phyloP scores from a whole-genome alignment of 2,329 filamentous ascomycete species.

The Xylariaceae sp. region DNA sequence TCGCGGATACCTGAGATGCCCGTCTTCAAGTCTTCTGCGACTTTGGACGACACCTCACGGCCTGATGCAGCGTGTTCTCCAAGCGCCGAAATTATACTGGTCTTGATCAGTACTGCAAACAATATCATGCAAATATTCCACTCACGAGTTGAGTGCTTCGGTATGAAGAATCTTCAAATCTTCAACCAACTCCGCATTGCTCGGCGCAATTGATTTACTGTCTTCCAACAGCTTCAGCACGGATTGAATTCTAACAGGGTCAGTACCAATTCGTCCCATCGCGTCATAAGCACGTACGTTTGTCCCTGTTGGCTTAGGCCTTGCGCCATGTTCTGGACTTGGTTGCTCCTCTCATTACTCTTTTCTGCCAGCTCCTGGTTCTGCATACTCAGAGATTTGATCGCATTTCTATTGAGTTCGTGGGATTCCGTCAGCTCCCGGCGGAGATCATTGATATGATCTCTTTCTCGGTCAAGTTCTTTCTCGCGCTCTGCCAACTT shows the following conservation, averaged over 20 bases:
- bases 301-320: conserved; percentile 20
- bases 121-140: background rate
- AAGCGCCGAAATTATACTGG: conserved; percentile 15
- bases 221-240: conserved; percentile 19
- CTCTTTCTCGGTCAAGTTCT: conserved; percentile 21
- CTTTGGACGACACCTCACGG: conserved; percentile 9
- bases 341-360: conserved; percentile 8
- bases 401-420: conserved; percentile 16
- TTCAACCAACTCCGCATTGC: conserved; percentile 13
- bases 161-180: conserved; percentile 19
- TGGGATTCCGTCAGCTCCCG: conserved; percentile 21
- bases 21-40: conserved; percentile 6
- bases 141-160: conserved; percentile 20
- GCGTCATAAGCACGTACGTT: conserved; percentile 16
- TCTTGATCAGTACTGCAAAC: conserved; percentile 5
- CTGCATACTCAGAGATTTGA: conserved; percentile 20
- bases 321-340: conserved; percentile 12
- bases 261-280: conserved; percentile 8
- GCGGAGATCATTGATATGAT: conserved; percentile 17
- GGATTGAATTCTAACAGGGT: conserved; percentile 20
- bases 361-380: conserved; percentile 22
- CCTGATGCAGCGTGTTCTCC: conserved; percentile 10
- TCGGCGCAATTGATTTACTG: conserved; percentile 4
- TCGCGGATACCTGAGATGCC: conserved; percentile 10
- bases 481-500: conserved; percentile 23